phyloP scores from a whole-genome alignment of 345 rosid genomes.

The Bruguiera gymnorhiza region DNA sequence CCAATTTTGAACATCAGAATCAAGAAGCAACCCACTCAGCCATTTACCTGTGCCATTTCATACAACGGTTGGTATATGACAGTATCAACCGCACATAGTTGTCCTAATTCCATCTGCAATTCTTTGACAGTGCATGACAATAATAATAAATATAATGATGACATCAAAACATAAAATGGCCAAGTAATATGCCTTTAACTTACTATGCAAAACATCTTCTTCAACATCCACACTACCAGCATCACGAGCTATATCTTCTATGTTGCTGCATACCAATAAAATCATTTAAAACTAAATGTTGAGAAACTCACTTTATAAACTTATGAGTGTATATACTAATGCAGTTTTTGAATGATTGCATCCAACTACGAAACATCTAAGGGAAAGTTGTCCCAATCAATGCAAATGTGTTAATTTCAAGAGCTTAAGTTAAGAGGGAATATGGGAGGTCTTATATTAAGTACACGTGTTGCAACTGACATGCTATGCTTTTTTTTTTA shows the following conservation, averaged over 20 bases:
- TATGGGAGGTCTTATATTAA: neutral
- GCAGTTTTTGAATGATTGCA: neutral
- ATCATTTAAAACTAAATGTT: conserved; percentile 6
- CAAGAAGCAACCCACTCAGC: neutral
- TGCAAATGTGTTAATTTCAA: neutral
- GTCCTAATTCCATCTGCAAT: conserved; percentile 69
- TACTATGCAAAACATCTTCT: conserved; percentile 78
- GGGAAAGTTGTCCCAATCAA: neutral
- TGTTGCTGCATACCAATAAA: conserved; percentile 50
- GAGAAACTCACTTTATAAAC: conserved; percentile 3
- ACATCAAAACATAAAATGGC: neutral
- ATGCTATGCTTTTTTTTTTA: no score
- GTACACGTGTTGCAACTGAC: neutral
- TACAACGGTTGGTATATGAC: conserved; percentile 67
- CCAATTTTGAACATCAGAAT: neutral
- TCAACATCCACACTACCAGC: conserved; percentile 87
- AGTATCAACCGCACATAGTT: conserved; percentile 45
- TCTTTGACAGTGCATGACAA: conserved; percentile 40
- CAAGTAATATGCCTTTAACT: conserved; percentile 17
- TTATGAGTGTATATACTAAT: neutral
- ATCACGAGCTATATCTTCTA: conserved; percentile 94
- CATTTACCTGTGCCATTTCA: conserved; percentile 69
- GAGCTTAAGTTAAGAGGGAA: conserved; percentile 1
- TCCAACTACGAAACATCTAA: neutral
- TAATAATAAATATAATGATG: conserved; percentile 25